Evolutionary conservation across 202 grass and related monocot genomes (phyloP).

Genomic region (Zoysia matrella): DNA sequence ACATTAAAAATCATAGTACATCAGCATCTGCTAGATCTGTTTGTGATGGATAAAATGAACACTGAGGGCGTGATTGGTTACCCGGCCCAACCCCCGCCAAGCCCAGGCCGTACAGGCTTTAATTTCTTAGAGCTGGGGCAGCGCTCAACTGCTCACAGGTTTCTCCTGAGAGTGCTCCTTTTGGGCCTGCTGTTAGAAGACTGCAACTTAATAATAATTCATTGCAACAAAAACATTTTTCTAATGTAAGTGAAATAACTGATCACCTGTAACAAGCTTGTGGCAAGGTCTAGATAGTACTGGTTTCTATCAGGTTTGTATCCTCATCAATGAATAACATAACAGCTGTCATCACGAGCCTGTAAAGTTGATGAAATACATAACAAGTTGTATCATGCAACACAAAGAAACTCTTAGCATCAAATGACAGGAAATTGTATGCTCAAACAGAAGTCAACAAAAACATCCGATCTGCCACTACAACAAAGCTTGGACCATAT

Average conservation of each 20-base stretch:
- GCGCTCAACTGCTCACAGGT: neutral
- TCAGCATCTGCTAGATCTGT: neutral
- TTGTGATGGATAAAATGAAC: constrained; percentile 26
- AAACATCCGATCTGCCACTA: constrained; percentile 4
- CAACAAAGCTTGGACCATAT: neutral
- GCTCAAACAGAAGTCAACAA: neutral
- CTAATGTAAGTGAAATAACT: constrained; percentile 41
- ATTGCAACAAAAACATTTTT: constrained; percentile 27
- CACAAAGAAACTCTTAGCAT: constrained; percentile 25
- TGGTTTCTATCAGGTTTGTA: constrained; percentile 61
- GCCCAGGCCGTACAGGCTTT: neutral
- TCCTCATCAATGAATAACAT: constrained; percentile 73
- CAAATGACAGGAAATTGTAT: constrained; percentile 25
- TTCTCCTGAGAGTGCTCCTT: constrained; percentile 2
- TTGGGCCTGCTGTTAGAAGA: neutral
- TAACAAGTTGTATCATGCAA: constrained; percentile 22
- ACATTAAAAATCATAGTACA: constrained; percentile 34
- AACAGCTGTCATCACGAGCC: constrained; percentile 79
- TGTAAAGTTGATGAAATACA: constrained; percentile 36
- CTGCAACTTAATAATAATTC: neutral
- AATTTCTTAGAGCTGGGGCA: neutral
- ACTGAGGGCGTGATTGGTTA: neutral
- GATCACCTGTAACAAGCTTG: constrained; percentile 1
- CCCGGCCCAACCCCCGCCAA: no score
- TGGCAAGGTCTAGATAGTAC: constrained; percentile 53